These are phyloP conservation scores for Begonia fuchsioides DNA, from an alignment of 306 rosid genomes.

Conservation along the genomic window DNA sequence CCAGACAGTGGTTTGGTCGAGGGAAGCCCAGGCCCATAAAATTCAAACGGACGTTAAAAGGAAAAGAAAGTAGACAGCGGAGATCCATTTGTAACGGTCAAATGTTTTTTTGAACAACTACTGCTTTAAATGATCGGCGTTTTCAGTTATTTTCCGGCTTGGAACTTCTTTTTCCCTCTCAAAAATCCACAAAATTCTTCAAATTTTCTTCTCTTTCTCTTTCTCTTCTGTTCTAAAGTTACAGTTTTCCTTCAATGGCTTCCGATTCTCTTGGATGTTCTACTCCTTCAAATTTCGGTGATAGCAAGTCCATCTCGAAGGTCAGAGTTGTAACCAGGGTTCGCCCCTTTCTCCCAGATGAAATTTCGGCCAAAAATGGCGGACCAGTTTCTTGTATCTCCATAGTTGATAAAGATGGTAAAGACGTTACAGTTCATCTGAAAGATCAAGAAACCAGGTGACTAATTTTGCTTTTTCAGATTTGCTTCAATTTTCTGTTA, in stretches of 20 bases:
- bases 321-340: conserved; percentile 74
- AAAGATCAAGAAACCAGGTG: conserved; percentile 74
- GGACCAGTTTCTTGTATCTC: conserved; percentile 41
- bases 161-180: not conserved
- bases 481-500: not conserved
- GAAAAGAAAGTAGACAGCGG: not conserved
- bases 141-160: not conserved
- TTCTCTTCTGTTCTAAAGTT: not conserved
- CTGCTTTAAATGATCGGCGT: no score
- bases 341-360: conserved; percentile 66
- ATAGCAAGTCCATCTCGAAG: conserved; percentile 30
- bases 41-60: not conserved
- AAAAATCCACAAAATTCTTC: not conserved
- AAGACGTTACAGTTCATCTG: conserved; percentile 52
- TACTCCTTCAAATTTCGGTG: conserved; percentile 20
- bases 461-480: not conserved
- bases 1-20: not conserved
- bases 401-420: conserved; percentile 23
- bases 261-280: not conserved
- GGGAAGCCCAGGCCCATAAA: not conserved
- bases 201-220: not conserved
- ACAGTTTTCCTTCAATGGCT: not conserved
- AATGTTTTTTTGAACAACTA: not conserved
- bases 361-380: conserved; percentile 16
- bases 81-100: not conserved